Base-by-base conservation (phyloP, 441 rosid species). In the Gossypium schwendimanii region DNA sequence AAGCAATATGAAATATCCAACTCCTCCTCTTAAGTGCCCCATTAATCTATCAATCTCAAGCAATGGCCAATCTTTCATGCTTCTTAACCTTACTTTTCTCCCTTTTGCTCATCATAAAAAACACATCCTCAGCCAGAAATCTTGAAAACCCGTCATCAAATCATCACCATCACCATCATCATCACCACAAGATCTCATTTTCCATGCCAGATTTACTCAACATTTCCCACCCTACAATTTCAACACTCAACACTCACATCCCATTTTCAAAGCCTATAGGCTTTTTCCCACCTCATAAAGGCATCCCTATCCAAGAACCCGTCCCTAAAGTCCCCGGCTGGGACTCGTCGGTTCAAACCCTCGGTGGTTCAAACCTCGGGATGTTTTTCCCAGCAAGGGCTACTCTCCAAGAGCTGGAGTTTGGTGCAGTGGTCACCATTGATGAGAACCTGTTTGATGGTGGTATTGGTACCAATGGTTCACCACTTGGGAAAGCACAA, bases 191-290 rank as follows among this genome's bases (percentile, higher is more conserved):
- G 39, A 69, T 87, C 73, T 73, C 85, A 44, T 88, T 88, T 83
- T 64, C 83, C 1, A 88, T 87, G 81, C 82, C 77, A 80, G 78
- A 87, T 63, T 74, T 83, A 4, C 81, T 85, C 52, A 81, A 77
- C 59, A 73, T 50, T 8, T 68, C 84, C 61, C 79, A 53, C 72
- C 76, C 62, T 67, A 31, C 78, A 31, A 71, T 79, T 36, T 39
- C 83, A 0, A 36, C 72, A 65, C 60, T 76, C 65, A 74, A 83
- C 2, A 65, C 39, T 50, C 82, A 54, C 60, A 78, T 87, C 10
- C 91, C 91, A 33, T 89, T 62, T 75, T 26, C 53, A 14, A 47
- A 47, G 72, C 90, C 90, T 14, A 44, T 74, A 61, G 88, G 88
- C 47, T 60, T 76, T 28, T 83, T 88, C 26, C 91, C 91, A 72